Evolutionary conservation across 2,329 filamentous ascomycete genomes (phyloP), one percentile per base, ranked within the genome.

Genomic region (Periconia digitata): DNA sequence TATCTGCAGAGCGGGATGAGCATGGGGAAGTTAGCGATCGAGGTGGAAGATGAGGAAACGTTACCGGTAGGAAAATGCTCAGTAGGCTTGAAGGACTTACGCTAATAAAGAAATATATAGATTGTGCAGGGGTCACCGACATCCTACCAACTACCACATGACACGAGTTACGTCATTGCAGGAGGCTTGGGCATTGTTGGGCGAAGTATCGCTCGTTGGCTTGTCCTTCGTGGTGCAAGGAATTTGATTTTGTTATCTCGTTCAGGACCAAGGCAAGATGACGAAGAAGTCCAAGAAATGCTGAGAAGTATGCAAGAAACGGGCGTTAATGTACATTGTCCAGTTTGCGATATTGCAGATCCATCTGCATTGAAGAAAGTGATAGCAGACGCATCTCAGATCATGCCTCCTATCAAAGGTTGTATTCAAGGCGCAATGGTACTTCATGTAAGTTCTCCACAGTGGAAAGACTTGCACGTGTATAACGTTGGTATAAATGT

Each of bases 171-270:
- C 34, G 7, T 62, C 1, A 47, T 63, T n/a, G 34, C 46, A 22
- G 58, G 58, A n/a, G 56, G 56, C 6, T 40, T 53, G 1, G 56
- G 60, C 0, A 55, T 55, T 1, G 8, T 62, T 13, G 60, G 60
- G 7, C 51, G 56, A 8, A 41, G 27, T 13, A 49, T 60, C 15
- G 47, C 56, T 1, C 38, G 29, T 13, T 54, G 50, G 52, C 46
- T 63, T 34, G 36, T 44, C 15, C 18, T 21, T 13, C 35, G 46
- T 20, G 56, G 60, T 0, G 60, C 58, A 3, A 51, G 48, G 20
- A 51, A 52, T 24, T n/a, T 63, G 6, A 44, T 54, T 12, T 22
- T 63, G 13, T 22, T 56, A 1, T 58, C 56, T 8, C 49, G 52
- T 2, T 43, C 36, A 1, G 44, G 44, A 2, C 7, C 23, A 17